Base-by-base conservation (phyloP, 1,284 basidiomycete genomes). In the Rhodofomes roseus region DNA sequence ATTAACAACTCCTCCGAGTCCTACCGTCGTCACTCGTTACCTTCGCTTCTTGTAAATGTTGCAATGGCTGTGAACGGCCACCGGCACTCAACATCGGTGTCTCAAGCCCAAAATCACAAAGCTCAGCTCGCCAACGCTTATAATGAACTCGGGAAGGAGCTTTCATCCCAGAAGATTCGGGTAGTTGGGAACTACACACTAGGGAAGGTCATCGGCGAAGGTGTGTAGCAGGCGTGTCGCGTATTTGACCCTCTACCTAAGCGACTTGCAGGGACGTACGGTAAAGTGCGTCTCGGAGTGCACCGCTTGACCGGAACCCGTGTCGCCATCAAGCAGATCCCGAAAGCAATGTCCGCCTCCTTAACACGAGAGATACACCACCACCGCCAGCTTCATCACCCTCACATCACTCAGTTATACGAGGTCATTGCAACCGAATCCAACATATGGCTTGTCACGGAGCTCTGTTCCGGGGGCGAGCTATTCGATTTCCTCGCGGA, bases 361-460 rank as follows among this genome's bases (percentile, higher is more conserved):
- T 83, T 99, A 54, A 99, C 96, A 14, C 86, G 97, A 63, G 97
- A 99, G 77, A 96, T 99, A 60, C 96, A 99, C 71, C 96, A 99
- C 70, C 97, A 99, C 76, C 91, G 97, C 34, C 89, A 95, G 53
- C 84, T 99, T 8, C 96, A 98, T 71, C 96, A 99, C 70, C 94
- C 94, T 0, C 86, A 98, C 71, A 86, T 98, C 69, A 92, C 95
- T 34, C 95, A 98, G 72, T 89, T 99, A 71, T 98, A 92, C 79
- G 97, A 99, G 75, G 94, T 99, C 69, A 93, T 98, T 69, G 96
- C 96, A 14, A 98, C 97, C 0, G 97, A 99, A 74, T 84, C 85
- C 22, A 84, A 86, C 68, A 97, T 99, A 69, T 99, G 95, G 95
- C 94, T 99, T 65, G 92, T 98, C 57, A 94, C 95, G 16, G 97